Percentiles rank a stretch among this genome's conserved stretches.
phyloP scores from a whole-genome alignment of 2,329 filamentous ascomycete species.

The Botryotinia narcissicola region DNA sequence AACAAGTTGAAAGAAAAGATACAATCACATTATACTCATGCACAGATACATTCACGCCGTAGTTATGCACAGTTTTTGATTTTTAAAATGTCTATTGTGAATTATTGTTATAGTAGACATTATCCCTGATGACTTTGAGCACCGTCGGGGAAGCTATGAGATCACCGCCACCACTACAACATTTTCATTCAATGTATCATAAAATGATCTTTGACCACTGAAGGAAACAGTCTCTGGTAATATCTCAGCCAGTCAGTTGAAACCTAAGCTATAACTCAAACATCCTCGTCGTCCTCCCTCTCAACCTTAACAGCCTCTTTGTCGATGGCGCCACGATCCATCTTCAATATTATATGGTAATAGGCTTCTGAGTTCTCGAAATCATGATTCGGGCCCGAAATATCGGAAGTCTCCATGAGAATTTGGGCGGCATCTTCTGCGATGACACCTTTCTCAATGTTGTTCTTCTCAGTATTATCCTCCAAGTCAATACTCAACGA shows the following conservation, averaged over 20 bases:
- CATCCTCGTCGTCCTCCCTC: background rate
- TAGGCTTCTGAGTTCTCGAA: background rate
- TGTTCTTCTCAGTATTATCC: too few species aligned
- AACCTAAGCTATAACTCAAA: background rate
- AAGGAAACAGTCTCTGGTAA: background rate
- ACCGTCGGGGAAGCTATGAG: background rate
- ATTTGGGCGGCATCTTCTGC: rapidly evolving
- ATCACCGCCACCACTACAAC: background rate
- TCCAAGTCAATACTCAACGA: too few species aligned
- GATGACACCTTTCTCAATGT: background rate
- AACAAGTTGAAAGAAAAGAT: background rate
- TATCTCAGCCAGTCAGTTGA: rapidly evolving
- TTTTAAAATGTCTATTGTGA: background rate
- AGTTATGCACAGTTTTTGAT: background rate
- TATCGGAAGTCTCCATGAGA: rapidly evolving
- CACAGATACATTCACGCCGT: too few species aligned
- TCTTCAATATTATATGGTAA: too few species aligned
- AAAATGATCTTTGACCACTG: background rate
- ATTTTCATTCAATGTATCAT: background rate
- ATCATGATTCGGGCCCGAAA: background rate
- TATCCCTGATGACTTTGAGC: background rate
- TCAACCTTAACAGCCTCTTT: background rate
- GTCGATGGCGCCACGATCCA: background rate
- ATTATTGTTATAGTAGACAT: background rate
- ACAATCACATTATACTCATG: too few species aligned